phyloP scores from a whole-genome alignment of 495 filamentous ascomycete species.

The Penicillium roqueforti region DNA sequence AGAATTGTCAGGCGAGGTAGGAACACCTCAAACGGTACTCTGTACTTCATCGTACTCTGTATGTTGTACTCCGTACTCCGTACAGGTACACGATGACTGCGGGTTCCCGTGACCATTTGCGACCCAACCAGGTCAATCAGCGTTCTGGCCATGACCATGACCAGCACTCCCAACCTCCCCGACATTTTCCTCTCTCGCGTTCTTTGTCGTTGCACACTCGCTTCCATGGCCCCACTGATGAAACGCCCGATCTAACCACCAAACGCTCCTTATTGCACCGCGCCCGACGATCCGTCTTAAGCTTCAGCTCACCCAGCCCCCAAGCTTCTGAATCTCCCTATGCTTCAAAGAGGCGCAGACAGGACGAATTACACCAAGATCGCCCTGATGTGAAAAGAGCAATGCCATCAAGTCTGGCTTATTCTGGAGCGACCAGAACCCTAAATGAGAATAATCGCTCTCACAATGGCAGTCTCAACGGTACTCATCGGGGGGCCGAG shows the following conservation, averaged over 20 bases:
- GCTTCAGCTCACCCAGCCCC: conserved; percentile 27
- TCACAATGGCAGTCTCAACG: conserved; percentile 13
- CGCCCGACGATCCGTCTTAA: conserved; percentile 24
- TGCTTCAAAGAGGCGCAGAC: conserved; percentile 31
- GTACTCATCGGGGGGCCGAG: conserved; percentile 22
- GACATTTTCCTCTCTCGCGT: not conserved
- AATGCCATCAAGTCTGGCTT: conserved; percentile 31
- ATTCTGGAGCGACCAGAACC: conserved; percentile 28
- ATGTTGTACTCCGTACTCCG: not conserved
- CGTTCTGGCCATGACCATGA: too few relatives aligned
- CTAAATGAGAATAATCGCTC: conserved; percentile 31
- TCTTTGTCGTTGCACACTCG: conserved; percentile 8
- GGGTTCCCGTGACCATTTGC: conserved; percentile 5
- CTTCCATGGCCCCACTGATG: conserved; percentile 21
- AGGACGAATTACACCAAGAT: conserved; percentile 18
- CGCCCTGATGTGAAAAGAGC: conserved; percentile 36
- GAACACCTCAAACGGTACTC: not conserved
- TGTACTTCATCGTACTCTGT: not conserved
- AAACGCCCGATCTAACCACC: conserved; percentile 21
- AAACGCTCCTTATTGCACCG: conserved; percentile 18
- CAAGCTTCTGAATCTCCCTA: conserved; percentile 21
- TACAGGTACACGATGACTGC: conserved; percentile 1
- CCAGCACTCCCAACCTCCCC: not conserved
- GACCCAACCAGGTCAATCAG: conserved; percentile 3
- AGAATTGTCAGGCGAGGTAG: not conserved